phyloP scores from a whole-genome alignment of 192 early-diverging fungal species.

The Backusella australiensis region DNA sequence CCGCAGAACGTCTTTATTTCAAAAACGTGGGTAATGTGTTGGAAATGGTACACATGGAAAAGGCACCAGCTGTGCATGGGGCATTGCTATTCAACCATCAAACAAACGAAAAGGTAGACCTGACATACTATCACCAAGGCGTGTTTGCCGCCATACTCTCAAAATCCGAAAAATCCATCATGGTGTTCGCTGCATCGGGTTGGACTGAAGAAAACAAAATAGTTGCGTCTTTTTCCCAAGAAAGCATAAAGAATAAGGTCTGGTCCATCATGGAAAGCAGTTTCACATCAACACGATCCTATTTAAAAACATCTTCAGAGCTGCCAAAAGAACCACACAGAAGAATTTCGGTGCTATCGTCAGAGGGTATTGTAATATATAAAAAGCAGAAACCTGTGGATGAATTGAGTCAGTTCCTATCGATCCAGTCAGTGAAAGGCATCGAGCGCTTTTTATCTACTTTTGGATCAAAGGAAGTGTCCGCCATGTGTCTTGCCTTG shows the following conservation, averaged over 20 bases:
- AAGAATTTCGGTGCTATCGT: neutral
- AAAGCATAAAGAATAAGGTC: neutral
- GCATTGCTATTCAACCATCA: neutral
- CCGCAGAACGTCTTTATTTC: neutral
- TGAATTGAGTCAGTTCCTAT: neutral
- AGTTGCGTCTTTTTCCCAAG: neutral
- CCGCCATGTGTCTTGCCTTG: neutral
- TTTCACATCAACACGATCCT: neutral
- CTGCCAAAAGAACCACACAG: neutral
- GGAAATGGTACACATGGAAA: neutral
- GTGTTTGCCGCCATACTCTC: neutral
- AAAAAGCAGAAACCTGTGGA: neutral
- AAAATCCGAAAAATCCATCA: neutral
- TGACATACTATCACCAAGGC: neutral
- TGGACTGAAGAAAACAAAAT: neutral
- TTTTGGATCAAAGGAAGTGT: neutral
- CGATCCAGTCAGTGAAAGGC: neutral
- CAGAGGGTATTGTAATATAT: neutral
- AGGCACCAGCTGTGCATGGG: neutral
- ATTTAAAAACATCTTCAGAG: neutral
- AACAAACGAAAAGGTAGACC: neutral
- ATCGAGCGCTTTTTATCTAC: neutral
- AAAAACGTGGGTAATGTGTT: neutral
- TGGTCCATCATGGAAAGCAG: neutral
- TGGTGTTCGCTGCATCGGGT: neutral